Evolutionary conservation across 495 filamentous ascomycete species (phyloP), one percentile per base, ranked within the genome.

Genomic region (Articulospora tetracladia): DNA sequence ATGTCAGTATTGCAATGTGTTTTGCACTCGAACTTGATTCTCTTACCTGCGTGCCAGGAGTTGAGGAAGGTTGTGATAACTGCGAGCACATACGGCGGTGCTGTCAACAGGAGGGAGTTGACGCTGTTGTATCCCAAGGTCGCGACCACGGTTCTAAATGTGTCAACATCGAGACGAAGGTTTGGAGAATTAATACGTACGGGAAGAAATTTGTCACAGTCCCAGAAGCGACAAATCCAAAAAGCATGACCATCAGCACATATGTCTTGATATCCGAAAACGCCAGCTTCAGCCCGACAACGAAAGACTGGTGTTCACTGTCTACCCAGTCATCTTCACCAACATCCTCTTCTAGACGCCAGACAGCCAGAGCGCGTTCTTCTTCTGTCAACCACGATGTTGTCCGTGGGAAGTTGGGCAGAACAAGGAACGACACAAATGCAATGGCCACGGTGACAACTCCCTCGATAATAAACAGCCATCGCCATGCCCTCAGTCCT

Each of bases 151-250:
- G 90, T 88, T 0, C 30, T 32, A 32, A 13, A 32, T 57, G 57
- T 12, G 30, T 13, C 10, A 24, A 3, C 44, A 47, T 53, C 24
- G 56, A 58, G 12, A 19, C 0, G 10, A 10, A 52, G 26, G 6
- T 39, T 25, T 28, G 2, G 2, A n/a, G 20, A 23, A 64, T 54
- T 4, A 13, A 32, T 4, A 32, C 30, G 4, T 32, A 32, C 30
- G 91, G 91, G 75, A 95, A 93, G 80, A 94, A 94, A 71, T 94
- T 93, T n/a, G 89, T 91, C 10, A 91, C 86, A 1, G 87, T 86
- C 52, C 83, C 86, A 26, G 84, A 82, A 26, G 85, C 82, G 15
- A 90, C 84, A 69, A 91, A 87, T 66, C 86, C 83, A 50, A 91
- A 81, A 53, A 93, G 79, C 51, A 89, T 73, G 11, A 90, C 69